phyloP scores from a whole-genome alignment of 73 alveolate species.

The Paramecium sonneborni region DNA sequence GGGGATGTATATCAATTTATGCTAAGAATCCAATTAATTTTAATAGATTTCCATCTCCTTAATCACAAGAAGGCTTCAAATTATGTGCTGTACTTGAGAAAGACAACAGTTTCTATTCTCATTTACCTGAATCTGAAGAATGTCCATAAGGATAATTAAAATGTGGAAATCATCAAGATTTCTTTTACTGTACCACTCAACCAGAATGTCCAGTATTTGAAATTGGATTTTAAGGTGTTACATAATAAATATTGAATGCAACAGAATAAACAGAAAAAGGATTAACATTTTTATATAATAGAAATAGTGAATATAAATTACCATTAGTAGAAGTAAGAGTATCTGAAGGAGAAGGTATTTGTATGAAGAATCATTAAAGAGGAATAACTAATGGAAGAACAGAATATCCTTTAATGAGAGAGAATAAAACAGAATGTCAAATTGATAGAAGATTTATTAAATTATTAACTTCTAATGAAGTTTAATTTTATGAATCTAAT shows the following conservation, averaged over 20 bases:
- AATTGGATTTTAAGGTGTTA: background rate
- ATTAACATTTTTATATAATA: background rate
- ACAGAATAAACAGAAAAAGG: background rate
- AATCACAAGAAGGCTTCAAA: background rate
- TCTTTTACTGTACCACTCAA: background rate
- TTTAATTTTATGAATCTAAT: background rate
- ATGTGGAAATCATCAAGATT: background rate
- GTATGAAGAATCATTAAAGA: conserved; percentile 26
- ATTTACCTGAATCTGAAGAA: background rate
- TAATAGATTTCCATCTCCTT: background rate
- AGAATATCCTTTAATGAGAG: conserved; percentile 34
- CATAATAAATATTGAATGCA: background rate
- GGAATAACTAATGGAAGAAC: background rate
- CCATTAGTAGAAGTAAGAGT: conserved; percentile 26
- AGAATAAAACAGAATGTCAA: conserved; percentile 10
- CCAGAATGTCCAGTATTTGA: background rate
- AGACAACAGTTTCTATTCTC: background rate
- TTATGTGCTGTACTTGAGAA: background rate
- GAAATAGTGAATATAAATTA: background rate
- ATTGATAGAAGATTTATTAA: conserved; percentile 28
- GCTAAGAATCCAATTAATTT: background rate
- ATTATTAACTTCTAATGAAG: background rate
- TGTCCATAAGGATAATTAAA: background rate
- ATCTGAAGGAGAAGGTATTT: conserved; percentile 24
- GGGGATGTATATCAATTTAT: background rate